Conservation (phyloP, 495 filamentous ascomycete genomes). For the Terfezia claveryi region DNA sequence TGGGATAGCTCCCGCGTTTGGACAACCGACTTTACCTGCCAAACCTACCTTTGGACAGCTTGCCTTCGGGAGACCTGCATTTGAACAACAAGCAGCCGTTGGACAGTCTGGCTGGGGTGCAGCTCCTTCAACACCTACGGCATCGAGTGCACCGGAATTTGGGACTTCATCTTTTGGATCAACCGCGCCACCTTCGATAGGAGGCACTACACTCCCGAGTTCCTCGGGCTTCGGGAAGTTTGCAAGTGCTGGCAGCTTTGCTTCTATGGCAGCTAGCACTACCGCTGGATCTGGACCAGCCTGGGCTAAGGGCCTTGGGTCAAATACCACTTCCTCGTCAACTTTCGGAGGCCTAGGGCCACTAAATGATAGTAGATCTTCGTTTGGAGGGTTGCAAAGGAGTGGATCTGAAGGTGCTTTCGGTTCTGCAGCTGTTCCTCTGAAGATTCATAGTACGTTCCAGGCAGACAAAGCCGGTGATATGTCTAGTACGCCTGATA, state of each 20-base stretch:
- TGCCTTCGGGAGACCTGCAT: conserved; percentile 7
- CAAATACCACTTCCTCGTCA: not conserved
- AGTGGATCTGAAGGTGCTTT: conserved; percentile 25
- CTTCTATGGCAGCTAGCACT: not conserved
- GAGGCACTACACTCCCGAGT: not conserved
- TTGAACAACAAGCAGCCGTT: conserved; percentile 6
- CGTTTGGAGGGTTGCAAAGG: conserved; percentile 13
- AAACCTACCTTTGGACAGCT: conserved; percentile 20
- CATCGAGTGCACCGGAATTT: conserved; percentile 5
- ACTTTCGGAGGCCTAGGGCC: not conserved
- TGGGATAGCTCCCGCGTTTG: conserved; percentile 22
- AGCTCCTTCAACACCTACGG: conserved; percentile 4
- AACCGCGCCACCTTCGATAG: not conserved
- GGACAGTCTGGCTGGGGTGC: conserved; percentile 1
- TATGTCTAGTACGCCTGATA: conserved; percentile 16
- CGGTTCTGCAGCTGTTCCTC: conserved; percentile 31
- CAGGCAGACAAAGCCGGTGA: conserved; percentile 44
- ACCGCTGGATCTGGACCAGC: not conserved
- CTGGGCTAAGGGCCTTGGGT: not conserved
- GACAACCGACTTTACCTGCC: conserved; percentile 9
- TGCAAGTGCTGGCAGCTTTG: not conserved
- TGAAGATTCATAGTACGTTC: conserved; percentile 60
- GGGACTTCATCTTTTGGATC: conserved; percentile 1
- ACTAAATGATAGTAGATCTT: not conserved
- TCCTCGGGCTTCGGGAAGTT: not conserved